phyloP scores from a whole-genome alignment of 2,329 filamentous ascomycete genomes.

The Aspergillus flavus region DNA sequence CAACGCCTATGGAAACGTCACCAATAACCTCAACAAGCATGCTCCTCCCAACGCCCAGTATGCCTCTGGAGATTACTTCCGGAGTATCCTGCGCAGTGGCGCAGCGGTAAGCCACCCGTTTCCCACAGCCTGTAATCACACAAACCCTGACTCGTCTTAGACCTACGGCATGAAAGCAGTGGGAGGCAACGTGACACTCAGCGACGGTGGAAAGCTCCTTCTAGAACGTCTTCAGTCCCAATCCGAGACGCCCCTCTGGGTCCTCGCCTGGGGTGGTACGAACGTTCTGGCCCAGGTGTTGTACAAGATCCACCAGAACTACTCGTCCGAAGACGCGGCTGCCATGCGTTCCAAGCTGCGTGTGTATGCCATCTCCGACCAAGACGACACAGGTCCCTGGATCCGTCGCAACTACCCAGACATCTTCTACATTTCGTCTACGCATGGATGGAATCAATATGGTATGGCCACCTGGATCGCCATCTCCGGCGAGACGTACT shows the following conservation, averaged over 20 bases:
- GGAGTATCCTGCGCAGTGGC: constrained; percentile 44
- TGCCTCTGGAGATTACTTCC: constrained; percentile 40
- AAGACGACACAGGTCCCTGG: constrained; percentile 60
- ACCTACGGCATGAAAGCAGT: constrained; percentile 42
- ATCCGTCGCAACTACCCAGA: constrained; percentile 57
- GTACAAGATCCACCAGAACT: constrained; percentile 31
- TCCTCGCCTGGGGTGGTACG: constrained; percentile 57
- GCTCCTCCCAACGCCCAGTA: constrained; percentile 49
- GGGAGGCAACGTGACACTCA: constrained; percentile 36
- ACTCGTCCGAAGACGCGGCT: constrained; percentile 33
- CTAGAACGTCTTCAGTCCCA: constrained; percentile 41
- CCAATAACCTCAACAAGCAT: constrained; percentile 54
- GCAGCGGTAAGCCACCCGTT: constrained; percentile 36
- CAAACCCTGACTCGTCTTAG: constrained; percentile 7
- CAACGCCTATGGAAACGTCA: constrained; percentile 47
- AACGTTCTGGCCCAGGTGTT: constrained; percentile 57
- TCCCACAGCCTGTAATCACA: background rate
- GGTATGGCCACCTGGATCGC: constrained; percentile 50
- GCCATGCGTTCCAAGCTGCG: constrained; percentile 46
- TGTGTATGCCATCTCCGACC: constrained; percentile 61
- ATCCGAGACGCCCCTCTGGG: constrained; percentile 51
- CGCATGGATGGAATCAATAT: constrained; percentile 46
- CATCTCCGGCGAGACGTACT: constrained; percentile 45
- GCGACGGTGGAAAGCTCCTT: constrained; percentile 50
- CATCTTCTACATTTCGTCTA: constrained; percentile 58